Conservation (phyloP, 768 basidiomycete species). For the Coprinellus aureogranulatus region DNA sequence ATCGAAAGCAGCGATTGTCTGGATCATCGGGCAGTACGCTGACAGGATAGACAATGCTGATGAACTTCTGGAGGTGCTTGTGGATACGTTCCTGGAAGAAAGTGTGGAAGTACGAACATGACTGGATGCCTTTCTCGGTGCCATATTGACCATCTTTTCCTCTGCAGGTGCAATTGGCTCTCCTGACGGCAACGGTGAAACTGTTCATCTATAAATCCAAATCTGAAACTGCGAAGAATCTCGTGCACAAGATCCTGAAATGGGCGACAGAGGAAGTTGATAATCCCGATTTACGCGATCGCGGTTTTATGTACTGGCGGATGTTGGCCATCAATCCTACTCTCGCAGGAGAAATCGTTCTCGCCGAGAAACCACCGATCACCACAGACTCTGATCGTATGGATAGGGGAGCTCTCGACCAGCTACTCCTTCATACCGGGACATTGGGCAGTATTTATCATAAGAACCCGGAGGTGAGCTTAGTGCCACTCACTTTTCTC, state of each 20-base stretch:
- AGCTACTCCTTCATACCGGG: slow-evolving; percentile 89
- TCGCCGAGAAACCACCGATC: slow-evolving; percentile 91
- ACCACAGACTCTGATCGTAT: slow-evolving; percentile 98
- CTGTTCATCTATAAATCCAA: slow-evolving; percentile 88
- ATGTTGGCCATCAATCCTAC: slow-evolving; percentile 90
- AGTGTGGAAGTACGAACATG: slow-evolving; percentile 74
- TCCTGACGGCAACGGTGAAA: slow-evolving; percentile 93
- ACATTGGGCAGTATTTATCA: slow-evolving; percentile 96
- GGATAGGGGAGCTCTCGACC: slow-evolving; percentile 95
- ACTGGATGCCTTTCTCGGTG: neutral
- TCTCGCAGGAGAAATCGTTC: slow-evolving; percentile 84
- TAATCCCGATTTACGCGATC: slow-evolving; percentile 94
- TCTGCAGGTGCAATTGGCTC: slow-evolving; percentile 88
- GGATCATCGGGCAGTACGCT: slow-evolving; percentile 97
- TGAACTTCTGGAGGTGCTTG: slow-evolving; percentile 88
- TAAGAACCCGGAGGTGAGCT: slow-evolving; percentile 86
- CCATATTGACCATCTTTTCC: neutral
- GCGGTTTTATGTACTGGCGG: slow-evolving; percentile 99
- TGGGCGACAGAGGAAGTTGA: slow-evolving; percentile 98
- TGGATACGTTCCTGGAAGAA: slow-evolving; percentile 89
- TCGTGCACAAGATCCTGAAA: slow-evolving; percentile 93
- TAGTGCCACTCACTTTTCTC: neutral
- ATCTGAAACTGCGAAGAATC: slow-evolving; percentile 79
- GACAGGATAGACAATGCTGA: slow-evolving; percentile 94
- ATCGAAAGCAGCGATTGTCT: slow-evolving; percentile 95